Evolutionary conservation across 129 eudicot species (phyloP), one percentile per base, ranked within the genome.

Genomic region (Artemisia tridentata): DNA sequence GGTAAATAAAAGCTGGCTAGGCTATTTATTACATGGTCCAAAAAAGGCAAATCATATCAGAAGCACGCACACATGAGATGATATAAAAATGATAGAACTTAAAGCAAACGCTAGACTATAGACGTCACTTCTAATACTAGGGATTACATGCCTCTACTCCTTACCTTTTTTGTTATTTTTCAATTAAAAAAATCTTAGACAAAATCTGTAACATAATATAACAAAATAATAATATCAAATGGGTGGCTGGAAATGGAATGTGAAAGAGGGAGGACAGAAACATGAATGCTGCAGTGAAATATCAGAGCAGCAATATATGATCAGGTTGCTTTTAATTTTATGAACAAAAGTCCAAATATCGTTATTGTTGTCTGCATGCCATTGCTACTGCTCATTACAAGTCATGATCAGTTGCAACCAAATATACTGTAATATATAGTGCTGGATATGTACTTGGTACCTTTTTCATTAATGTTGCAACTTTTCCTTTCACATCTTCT

Each of bases 321-420:
- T 76, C 75, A 68, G 69, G 75, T 31, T 58, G 69, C 75, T 57
- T 57, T 75, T 75, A 17, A 75, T 63, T 63, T 77, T 17, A 78
- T 71, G 77, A 43, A 78, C 46, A 78, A 78, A 78, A 78, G 21
- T 78, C 81, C 81, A 78, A 78, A 78, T 78, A 72, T 78, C 77
- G 81, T 78, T 78, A 78, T 78, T 69, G 67, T 78, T 78, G 81
- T 71, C 81, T 71, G 66, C 54, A 65, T 16, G 46, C 16, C 46
- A 38, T 38, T 38, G 45, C 10, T 38, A 57, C 63, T 29, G 12
- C 31, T 10, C 34, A 19, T 20, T 57, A 55, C 12, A 55, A 55
- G 18, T 51, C 18, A 51, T 15, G 56, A 51, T 13, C 17, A 51
- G 56, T 51, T 51, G 56, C 56, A 51, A 51, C 56, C 66, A 61